A percentile compares a stretch with the other conserved stretches of the same genome.
phyloP scores from a whole-genome alignment of 139 green algal genomes.

The Asterochloris erici region DNA sequence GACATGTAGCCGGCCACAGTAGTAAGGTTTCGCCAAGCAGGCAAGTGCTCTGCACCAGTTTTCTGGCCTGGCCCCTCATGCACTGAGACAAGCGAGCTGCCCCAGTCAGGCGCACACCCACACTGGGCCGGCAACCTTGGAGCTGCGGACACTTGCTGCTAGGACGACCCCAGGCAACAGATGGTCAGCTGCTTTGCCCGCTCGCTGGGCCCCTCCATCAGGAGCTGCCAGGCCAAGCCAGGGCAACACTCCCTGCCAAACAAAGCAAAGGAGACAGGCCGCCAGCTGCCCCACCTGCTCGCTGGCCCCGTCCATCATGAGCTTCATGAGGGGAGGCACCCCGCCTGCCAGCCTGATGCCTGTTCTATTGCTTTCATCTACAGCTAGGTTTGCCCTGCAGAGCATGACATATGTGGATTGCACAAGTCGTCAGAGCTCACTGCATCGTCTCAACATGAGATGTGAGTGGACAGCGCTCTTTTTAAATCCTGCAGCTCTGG shows the following conservation, averaged over 20 bases:
- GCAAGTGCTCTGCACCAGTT: neutral
- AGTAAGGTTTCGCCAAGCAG: neutral
- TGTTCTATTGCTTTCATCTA: slow-evolving; percentile 15
- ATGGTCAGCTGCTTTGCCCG: neutral
- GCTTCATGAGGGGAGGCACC: slow-evolving; percentile 20
- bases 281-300: slow-evolving; percentile 7
- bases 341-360: slow-evolving; percentile 25
- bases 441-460: no score
- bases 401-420: no score
- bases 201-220: neutral
- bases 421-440: no score
- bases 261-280: neutral
- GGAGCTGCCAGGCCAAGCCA: neutral
- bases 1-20: neutral
- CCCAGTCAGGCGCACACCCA: neutral
- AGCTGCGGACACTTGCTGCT: neutral
- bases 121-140: neutral
- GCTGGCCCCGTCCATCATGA: slow-evolving; percentile 16
- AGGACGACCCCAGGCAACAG: neutral
- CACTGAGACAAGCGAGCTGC: neutral
- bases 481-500: no score
- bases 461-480: no score
- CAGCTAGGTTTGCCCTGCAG: slow-evolving; percentile 19
- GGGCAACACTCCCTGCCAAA: neutral
- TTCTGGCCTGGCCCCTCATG: neutral